Evolutionary conservation across 176 grass and related monocot species (phyloP), one percentile per base, ranked within the genome.

Genomic region (Ensete ventricosum): DNA sequence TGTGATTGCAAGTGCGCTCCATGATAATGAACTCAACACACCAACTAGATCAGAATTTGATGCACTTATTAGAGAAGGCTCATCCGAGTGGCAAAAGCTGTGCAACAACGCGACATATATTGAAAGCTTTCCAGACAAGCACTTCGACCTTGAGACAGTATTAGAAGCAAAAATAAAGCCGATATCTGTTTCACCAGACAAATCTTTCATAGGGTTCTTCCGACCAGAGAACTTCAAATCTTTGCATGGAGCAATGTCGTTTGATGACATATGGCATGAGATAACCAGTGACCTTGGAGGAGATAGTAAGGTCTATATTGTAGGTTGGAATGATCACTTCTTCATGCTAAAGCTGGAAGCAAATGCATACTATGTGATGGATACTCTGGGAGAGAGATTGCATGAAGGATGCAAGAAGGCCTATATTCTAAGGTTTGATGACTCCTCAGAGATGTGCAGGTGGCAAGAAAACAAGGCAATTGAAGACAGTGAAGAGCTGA

Each of bases 101-200:
- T 72, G 70, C 52, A 50, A 72, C 17, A 53, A 72, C n/a, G 7
- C 52, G n/a, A 14, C 50, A 50, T 53, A 72, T 22, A 19, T 13
- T 48, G 51, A 53, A 14, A 9, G 51, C 3, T 72, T 72, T 50
- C 50, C 70, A 5, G 70, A 72, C 50, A 52, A 72, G n/a, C 70
- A 72, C 52, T 72, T 72, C 11, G 70, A 72, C 23, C 70, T 72
- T 52, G 70, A 72, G 10, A 72, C 70, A 53, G n/a, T 72, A 17
- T 17, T 72, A 14, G 50, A 72, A 24, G 49, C 70, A 24, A 52
- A 53, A 17, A 72, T 72, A 48, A 19, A 50, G 5, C 70, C 70
- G 1, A 16, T 72, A 17, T 21, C n/a, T 11, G 70, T 53, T 23
- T 9, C 23, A 20, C 19, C 17, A 51, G 11, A 17, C n/a, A 72